Conservation (phyloP, 805 yeast species). For the Candida taoyuanica region DNA sequence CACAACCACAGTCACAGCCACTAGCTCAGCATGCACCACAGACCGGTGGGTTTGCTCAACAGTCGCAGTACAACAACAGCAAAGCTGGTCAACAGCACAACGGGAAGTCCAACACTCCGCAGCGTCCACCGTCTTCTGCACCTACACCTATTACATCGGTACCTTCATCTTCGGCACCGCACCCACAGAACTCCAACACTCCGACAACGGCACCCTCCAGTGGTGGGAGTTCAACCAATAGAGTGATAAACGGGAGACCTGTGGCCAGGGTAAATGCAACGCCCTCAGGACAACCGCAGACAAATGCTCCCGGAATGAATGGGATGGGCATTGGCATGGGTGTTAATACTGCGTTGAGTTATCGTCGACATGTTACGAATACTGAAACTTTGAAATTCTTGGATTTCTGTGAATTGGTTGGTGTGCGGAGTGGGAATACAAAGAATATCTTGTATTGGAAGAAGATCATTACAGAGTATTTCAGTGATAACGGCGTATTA, state of each 20-base stretch:
- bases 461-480: slow-evolving; percentile 44
- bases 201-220: slow-evolving; percentile 5
- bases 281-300: too few species aligned
- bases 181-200: too few species aligned
- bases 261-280: too few species aligned
- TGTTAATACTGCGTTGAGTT: slow-evolving; percentile 24
- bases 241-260: not conserved
- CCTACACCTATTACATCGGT: slow-evolving; percentile 5
- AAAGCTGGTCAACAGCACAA: too few species aligned
- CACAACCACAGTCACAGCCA: slow-evolving; percentile 2
- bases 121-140: slow-evolving; percentile 1
- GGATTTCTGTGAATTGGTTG: slow-evolving; percentile 44
- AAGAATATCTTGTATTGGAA: slow-evolving; percentile 48
- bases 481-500: slow-evolving; percentile 46
- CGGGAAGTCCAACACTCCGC: not conserved
- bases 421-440: slow-evolving; percentile 38
- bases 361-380: slow-evolving; percentile 40
- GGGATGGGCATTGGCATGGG: too few species aligned
- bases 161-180: too few species aligned
- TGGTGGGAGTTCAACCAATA: slow-evolving; percentile 1
- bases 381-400: slow-evolving; percentile 47
- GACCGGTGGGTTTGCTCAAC: not conserved
- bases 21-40: not conserved
- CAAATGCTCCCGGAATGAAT: too few species aligned
- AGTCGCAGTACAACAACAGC: not conserved